These are phyloP conservation scores for Endoconidiophora polonica DNA, from an alignment of 2,329 filamentous ascomycete species.

Conservation along the genomic window DNA sequence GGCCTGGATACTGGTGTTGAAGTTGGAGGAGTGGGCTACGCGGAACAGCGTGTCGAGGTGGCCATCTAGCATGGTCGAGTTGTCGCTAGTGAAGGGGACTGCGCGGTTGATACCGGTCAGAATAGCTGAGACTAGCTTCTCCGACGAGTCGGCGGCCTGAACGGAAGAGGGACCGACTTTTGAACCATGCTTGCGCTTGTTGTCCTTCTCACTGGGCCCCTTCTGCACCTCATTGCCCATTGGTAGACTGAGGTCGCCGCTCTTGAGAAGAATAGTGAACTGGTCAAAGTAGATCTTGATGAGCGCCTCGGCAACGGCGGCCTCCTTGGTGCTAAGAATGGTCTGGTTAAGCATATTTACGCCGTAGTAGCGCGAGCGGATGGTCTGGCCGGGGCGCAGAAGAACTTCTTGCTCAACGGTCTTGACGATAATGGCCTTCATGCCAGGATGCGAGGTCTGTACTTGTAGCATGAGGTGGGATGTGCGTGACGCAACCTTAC, in stretches of 20 bases:
- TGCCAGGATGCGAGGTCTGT: conserved; percentile 72
- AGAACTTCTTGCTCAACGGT: conserved; percentile 77
- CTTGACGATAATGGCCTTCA: conserved; percentile 79
- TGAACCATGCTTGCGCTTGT: conserved; percentile 17
- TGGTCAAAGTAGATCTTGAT: conserved; percentile 84
- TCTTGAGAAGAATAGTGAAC: conserved; percentile 70
- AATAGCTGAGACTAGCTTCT: conserved; percentile 84
- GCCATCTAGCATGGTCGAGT: conserved; percentile 52
- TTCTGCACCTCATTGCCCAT: conserved; percentile 23
- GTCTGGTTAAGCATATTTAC: conserved; percentile 96
- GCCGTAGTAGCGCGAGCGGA: conserved; percentile 85
- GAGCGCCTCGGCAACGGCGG: conserved; percentile 61
- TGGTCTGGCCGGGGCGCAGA: conserved; percentile 70
- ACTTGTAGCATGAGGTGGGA: conserved; percentile 90
- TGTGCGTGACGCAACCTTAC: conserved; percentile 85
- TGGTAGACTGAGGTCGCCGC: conserved; percentile 25
- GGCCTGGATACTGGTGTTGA: conserved; percentile 95
- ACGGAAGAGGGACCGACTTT: conserved; percentile 1
- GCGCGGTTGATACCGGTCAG: conserved; percentile 91
- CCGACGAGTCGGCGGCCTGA: conserved; percentile 20
- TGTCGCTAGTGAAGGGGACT: conserved; percentile 76
- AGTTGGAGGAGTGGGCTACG: conserved; percentile 94
- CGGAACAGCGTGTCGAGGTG: conserved; percentile 90
- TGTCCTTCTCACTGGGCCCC: conserved; percentile 17
- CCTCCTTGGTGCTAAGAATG: conserved; percentile 71